A percentile compares a stretch with the other conserved stretches of the same genome.
phyloP scores from a whole-genome alignment of 2,329 filamentous ascomycete genomes.

The Hypoxylon sp. region DNA sequence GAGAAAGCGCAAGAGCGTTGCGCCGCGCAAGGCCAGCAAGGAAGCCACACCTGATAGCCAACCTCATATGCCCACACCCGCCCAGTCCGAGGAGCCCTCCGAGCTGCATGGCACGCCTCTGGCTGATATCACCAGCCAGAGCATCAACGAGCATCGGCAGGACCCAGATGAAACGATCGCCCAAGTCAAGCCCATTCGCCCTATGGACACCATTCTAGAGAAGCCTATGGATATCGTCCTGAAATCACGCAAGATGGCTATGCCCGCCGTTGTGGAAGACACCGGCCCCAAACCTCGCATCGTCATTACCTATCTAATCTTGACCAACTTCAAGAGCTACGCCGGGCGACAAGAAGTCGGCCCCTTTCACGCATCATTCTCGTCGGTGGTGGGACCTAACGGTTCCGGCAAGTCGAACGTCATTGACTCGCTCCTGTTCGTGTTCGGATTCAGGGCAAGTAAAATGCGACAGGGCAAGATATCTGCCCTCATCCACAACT shows the following conservation, averaged over 20 bases:
- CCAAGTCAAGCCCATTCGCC: conserved; percentile 76
- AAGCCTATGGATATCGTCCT: conserved; percentile 94
- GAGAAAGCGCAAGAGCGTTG: conserved; percentile 74
- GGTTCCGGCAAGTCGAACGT: conserved; percentile 99
- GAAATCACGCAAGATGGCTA: conserved; percentile 80
- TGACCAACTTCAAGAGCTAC: conserved; percentile 99
- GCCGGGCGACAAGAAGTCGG: conserved; percentile 95
- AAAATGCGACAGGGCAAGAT: conserved; percentile 99
- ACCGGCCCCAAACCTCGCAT: conserved; percentile 84
- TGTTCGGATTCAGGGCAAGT: conserved; percentile 98
- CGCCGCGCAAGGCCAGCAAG: conserved; percentile 55
- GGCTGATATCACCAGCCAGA: conserved; percentile 77
- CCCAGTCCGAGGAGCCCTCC: conserved; percentile 65
- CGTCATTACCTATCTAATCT: conserved; percentile 90
- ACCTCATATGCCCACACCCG: conserved; percentile 61
- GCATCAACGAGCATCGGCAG: conserved; percentile 70
- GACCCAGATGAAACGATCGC: conserved; percentile 62
- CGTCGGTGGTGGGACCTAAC: conserved; percentile 96
- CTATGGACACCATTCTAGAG: conserved; percentile 82
- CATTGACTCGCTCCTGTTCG: conserved; percentile 96
- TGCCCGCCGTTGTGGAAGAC: conserved; percentile 80
- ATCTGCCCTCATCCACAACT: conserved; percentile 97
- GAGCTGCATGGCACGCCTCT: conserved; percentile 69
- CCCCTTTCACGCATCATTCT: conserved; percentile 96
- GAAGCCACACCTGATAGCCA: conserved; percentile 56